phyloP scores from a whole-genome alignment of 1,284 basidiomycete species.

The Moesziomyces parantarcticus region DNA sequence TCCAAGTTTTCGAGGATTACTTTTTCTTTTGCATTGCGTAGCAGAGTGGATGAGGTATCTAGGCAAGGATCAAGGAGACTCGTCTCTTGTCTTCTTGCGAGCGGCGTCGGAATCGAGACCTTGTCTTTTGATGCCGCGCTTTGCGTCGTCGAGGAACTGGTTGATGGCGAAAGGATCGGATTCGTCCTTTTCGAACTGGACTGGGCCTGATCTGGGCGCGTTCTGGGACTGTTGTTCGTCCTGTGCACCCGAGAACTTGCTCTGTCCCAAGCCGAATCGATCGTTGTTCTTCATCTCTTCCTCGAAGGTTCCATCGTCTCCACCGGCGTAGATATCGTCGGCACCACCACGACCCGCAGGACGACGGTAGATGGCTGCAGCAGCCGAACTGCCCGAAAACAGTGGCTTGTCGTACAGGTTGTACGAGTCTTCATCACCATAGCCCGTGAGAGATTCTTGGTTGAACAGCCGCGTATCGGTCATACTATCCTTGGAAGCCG shows the following conservation, averaged over 20 bases:
- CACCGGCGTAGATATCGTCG: slow-evolving; percentile 76
- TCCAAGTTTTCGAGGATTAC: too few species aligned
- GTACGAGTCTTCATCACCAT: slow-evolving; percentile 92
- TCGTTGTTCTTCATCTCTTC: slow-evolving; percentile 93
- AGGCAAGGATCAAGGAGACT: background rate
- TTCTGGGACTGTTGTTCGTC: slow-evolving; percentile 73
- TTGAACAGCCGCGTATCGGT: slow-evolving; percentile 97
- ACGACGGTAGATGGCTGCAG: slow-evolving; percentile 96
- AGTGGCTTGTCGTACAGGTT: slow-evolving; percentile 93
- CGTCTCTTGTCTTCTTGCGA: slow-evolving; percentile 21
- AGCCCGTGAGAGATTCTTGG: slow-evolving; percentile 83
- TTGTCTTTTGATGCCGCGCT: slow-evolving; percentile 81
- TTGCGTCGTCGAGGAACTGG: slow-evolving; percentile 96
- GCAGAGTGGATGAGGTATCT: background rate
- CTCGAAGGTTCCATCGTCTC: slow-evolving; percentile 91
- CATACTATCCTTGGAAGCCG: slow-evolving; percentile 87
- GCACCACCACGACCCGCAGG: slow-evolving; percentile 74
- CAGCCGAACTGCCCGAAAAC: slow-evolving; percentile 94
- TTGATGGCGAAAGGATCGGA: slow-evolving; percentile 97
- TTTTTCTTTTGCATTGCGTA: background rate
- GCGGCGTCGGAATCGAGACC: slow-evolving; percentile 16
- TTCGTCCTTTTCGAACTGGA: slow-evolving; percentile 98
- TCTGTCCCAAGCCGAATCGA: slow-evolving; percentile 84
- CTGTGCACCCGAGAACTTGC: slow-evolving; percentile 84
- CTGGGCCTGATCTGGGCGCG: slow-evolving; percentile 74